These are phyloP conservation scores for Musa acuminata DNA, from an alignment of 176 grass and related monocot species.

Conservation along the genomic window DNA sequence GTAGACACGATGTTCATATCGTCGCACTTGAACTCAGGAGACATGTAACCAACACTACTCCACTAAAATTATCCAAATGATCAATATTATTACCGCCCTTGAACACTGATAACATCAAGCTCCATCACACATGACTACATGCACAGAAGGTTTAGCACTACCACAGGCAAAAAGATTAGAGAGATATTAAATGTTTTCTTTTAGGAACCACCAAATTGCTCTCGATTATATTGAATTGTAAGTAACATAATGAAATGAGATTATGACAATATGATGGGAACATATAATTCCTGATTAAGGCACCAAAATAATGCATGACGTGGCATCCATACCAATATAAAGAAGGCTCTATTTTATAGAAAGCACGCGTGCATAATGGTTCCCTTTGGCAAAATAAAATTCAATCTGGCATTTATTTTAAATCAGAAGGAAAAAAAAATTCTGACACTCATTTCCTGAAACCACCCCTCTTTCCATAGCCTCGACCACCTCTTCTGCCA, in stretches of 20 bases:
- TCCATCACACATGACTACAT: no score
- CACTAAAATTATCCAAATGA: no score
- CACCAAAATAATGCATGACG: not conserved
- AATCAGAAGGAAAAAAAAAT: not conserved
- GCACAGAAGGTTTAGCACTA: no score
- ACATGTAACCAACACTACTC: no score
- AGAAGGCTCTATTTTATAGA: not conserved
- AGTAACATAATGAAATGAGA: not conserved
- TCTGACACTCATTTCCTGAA: not conserved
- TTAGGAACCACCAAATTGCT: not conserved
- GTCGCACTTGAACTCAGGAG: no score
- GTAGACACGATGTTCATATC: no score
- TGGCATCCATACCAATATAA: not conserved
- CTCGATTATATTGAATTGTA: not conserved
- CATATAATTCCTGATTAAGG: not conserved
- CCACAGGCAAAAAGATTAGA: no score
- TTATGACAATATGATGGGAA: not conserved
- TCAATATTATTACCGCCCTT: no score
- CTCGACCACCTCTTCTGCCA: constrained; percentile 33
- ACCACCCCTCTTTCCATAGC: constrained; percentile 29
- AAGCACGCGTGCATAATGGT: not conserved
- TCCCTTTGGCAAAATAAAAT: not conserved
- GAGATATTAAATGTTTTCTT: no score
- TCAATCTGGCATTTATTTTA: not conserved
- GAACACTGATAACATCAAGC: no score